Base-by-base conservation (phyloP, 306 rosid species). In the Fagus sylvatica region DNA sequence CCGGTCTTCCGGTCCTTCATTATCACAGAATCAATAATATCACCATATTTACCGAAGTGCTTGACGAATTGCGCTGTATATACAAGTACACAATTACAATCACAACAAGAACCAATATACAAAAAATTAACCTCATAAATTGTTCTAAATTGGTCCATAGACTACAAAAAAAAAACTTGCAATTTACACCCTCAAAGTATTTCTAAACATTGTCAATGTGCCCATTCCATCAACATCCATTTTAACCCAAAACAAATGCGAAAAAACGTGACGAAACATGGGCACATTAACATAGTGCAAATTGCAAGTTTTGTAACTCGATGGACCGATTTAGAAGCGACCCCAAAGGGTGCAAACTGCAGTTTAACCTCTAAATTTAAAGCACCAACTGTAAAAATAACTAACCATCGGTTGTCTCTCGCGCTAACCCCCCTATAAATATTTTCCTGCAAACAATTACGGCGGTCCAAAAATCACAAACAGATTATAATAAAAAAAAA, bases 1-100 rank as follows among this genome's bases (percentile, higher is more conserved):
- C 97, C 98, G 2, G 92, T 93, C 61, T 93, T 90, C 71, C 98
- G 81, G 79, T 93, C 98, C 93, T 93, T 93, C 98, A 93, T 91
- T 85, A 93, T 91, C 66, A 91, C 97, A 0, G 98, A 93, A 81
- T 93, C 98, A 10, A 89, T 84, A 79, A 93, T 91, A 79, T 88
- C 97, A 36, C 98, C 98, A 70, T 93, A 93, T 66, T 86, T 84
- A 59, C 97, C 95, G 7, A 93, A 93, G 84, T 93, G 97, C 83
- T 93, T 93, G 69, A 88, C 67, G 70, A 93, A 93, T 87, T 91
- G 95, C 0, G 92, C 98, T 93, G 91, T 90, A 89, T 64, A 73
- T n/a, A n/a, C n/a, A n/a, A n/a, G n/a, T n/a, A 48, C 36, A 46
- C 66, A 80, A 75, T 69, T 55, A 51, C 66, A 78, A 75, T 3